phyloP scores from a whole-genome alignment of 257 asterid species.

The Lavandula angustifolia region DNA sequence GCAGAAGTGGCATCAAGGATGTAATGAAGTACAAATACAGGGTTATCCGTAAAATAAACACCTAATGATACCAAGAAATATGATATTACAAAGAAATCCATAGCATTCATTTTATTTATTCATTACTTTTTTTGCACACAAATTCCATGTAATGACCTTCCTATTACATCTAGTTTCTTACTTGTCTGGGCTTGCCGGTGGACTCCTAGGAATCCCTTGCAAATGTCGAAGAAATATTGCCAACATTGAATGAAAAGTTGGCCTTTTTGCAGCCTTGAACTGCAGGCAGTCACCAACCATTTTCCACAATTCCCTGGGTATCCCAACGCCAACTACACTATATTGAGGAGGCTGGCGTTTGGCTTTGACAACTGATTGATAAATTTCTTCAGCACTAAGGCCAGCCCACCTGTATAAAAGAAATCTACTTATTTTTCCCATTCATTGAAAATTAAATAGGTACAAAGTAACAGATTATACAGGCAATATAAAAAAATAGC shows the following conservation, averaged over 20 bases:
- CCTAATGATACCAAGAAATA: slow-evolving; percentile 15
- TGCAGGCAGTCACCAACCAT: slow-evolving; percentile 99
- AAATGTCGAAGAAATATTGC: slow-evolving; percentile 87
- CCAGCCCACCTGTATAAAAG: slow-evolving; percentile 85
- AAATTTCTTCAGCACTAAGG: slow-evolving; percentile 83
- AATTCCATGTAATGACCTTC: slow-evolving; percentile 26
- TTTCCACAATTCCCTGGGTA: slow-evolving; percentile 97
- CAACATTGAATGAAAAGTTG: slow-evolving; percentile 90
- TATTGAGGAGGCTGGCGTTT: slow-evolving; percentile 94
- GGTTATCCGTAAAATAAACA: slow-evolving; percentile 11
- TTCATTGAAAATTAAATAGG: slow-evolving; percentile 25
- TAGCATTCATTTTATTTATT: background rate
- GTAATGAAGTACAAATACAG: slow-evolving; percentile 29
- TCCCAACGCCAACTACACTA: slow-evolving; percentile 95
- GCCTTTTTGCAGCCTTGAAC: slow-evolving; percentile 81
- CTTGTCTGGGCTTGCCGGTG: slow-evolving; percentile 96
- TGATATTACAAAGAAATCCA: slow-evolving; percentile 11
- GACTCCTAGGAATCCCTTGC: slow-evolving; percentile 95
- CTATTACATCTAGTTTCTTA: slow-evolving; percentile 45
- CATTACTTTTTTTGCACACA: background rate
- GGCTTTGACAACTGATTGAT: slow-evolving; percentile 81
- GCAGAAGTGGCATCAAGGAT: slow-evolving; percentile 26
- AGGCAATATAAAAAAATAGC: slow-evolving; percentile 22
- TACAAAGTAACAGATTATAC: slow-evolving; percentile 25
- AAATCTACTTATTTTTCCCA: slow-evolving; percentile 31